These are phyloP conservation scores for Phytophthora capsici DNA, from an alignment of 352 stramenopile species.

Conservation along the genomic window DNA sequence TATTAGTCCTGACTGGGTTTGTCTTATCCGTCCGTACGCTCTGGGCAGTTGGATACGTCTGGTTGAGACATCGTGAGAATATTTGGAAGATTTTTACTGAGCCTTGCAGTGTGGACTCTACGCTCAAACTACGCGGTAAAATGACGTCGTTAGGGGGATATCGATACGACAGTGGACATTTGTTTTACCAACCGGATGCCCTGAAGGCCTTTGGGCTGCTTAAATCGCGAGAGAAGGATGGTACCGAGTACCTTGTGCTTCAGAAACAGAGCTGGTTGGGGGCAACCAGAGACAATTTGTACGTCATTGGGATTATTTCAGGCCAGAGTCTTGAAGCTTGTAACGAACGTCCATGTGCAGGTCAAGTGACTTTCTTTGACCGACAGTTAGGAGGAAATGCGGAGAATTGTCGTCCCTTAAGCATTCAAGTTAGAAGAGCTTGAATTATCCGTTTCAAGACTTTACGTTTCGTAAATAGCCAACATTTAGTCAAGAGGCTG, in stretches of 20 bases:
- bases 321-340: constrained; percentile 22
- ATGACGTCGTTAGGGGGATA: constrained; percentile 29
- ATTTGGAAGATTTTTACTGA: constrained; percentile 18
- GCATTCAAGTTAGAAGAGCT: constrained; percentile 13
- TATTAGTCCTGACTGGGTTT: constrained; percentile 18
- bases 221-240: constrained; percentile 17
- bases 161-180: constrained; percentile 12
- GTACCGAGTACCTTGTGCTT: constrained; percentile 24
- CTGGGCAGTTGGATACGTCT: constrained; percentile 24
- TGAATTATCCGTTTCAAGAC: constrained; percentile 8
- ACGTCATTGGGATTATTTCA: constrained; percentile 27
- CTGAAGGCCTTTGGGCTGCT: constrained; percentile 35
- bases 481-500: neutral
- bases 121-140: constrained; percentile 23
- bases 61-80: constrained; percentile 7
- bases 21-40: constrained; percentile 20
- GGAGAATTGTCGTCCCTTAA: constrained; percentile 9
- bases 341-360: constrained; percentile 14
- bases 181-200: constrained; percentile 23
- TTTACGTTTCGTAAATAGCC: too few species aligned
- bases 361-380: constrained; percentile 23
- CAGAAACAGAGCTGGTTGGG: constrained; percentile 31
- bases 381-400: constrained; percentile 9
- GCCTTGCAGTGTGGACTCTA: constrained; percentile 30
- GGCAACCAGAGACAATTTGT: constrained; percentile 17